Conservation (phyloP, 768 basidiomycete genomes). For the Tylopilus intermedius region DNA sequence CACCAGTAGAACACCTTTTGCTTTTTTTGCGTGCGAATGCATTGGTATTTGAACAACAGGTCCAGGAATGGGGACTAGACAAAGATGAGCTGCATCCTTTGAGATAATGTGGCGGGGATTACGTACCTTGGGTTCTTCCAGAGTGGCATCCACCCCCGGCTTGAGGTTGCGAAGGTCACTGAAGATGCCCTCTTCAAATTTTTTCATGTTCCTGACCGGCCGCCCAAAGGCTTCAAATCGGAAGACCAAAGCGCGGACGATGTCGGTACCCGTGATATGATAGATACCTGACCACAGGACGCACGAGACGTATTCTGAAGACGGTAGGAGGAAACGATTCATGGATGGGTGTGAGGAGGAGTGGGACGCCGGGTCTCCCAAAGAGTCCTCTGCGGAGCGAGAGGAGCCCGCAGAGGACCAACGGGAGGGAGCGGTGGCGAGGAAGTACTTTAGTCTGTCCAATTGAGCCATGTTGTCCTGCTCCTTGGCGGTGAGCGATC, state of each 20-base stretch:
- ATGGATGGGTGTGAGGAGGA: conserved; percentile 69
- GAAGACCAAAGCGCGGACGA: conserved; percentile 91
- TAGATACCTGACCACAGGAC: conserved; percentile 89
- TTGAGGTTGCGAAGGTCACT: conserved; percentile 90
- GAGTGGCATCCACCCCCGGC: conserved; percentile 84
- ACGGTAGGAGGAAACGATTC: conserved; percentile 82
- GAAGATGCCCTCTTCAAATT: conserved; percentile 97
- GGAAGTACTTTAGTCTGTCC: conserved; percentile 83
- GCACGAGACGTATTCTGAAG: conserved; percentile 84
- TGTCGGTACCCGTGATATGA: conserved; percentile 95
- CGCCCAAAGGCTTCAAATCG: conserved; percentile 90
- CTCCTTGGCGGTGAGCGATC: conserved; percentile 60
- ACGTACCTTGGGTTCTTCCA: conserved; percentile 93
- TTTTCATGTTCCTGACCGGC: conserved; percentile 90
- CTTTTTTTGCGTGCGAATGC: conserved; percentile 97
- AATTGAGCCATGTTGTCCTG: conserved; percentile 69
- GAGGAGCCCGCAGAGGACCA: conserved; percentile 48
- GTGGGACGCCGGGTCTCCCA: conserved; percentile 28
- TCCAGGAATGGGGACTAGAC: conserved; percentile 86
- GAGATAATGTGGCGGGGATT: background rate
- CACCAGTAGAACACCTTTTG: conserved; percentile 99
- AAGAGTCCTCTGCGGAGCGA: conserved; percentile 15
- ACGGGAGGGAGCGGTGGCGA: conserved; percentile 75
- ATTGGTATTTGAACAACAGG: conserved; percentile 91
- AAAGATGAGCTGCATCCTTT: background rate